A percentile compares a stretch with the other conserved stretches of the same genome.
Evolutionary conservation across 805 yeast genomes (phyloP).

Genomic region (Debaryomyces maramus): DNA sequence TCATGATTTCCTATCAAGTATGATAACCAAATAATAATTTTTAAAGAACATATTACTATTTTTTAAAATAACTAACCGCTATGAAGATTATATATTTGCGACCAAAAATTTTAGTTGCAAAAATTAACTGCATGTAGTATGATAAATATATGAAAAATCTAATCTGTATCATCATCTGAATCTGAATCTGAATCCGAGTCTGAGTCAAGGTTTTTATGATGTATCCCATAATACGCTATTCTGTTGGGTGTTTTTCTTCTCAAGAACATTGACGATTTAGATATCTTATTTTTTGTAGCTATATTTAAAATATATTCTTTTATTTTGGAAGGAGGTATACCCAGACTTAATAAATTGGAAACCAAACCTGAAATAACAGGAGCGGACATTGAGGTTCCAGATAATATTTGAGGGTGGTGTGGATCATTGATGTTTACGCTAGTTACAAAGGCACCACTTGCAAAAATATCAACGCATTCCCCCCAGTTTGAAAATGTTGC

Average conservation of each 20-base stretch:
- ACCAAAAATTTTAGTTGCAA: too few species aligned
- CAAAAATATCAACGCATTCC: constrained; percentile 81
- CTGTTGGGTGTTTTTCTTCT: constrained; percentile 62
- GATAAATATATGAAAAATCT: too few species aligned
- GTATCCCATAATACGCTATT: constrained; percentile 41
- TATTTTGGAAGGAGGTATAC: constrained; percentile 45
- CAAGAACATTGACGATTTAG: constrained; percentile 43
- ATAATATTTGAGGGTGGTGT: constrained; percentile 35
- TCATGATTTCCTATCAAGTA: too few species aligned
- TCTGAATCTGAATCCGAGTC: constrained; percentile 10
- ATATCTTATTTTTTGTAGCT: constrained; percentile 50
- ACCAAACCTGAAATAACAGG: constrained; percentile 71
- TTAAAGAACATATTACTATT: too few species aligned
- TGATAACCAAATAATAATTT: too few species aligned
- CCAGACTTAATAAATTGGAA: constrained; percentile 55
- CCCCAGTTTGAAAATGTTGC: constrained; percentile 93
- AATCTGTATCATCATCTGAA: too few species aligned
- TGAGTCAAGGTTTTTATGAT: constrained; percentile 2
- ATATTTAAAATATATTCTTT: constrained; percentile 41
- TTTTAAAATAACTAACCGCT: too few species aligned
- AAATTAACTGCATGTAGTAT: too few species aligned
- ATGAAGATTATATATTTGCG: too few species aligned
- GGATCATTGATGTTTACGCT: constrained; percentile 47
- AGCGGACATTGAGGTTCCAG: constrained; percentile 84
- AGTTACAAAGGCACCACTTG: constrained; percentile 72